These are phyloP conservation scores for Yarrowia sp. DNA, from an alignment of 805 yeast species.

Conservation along the genomic window DNA sequence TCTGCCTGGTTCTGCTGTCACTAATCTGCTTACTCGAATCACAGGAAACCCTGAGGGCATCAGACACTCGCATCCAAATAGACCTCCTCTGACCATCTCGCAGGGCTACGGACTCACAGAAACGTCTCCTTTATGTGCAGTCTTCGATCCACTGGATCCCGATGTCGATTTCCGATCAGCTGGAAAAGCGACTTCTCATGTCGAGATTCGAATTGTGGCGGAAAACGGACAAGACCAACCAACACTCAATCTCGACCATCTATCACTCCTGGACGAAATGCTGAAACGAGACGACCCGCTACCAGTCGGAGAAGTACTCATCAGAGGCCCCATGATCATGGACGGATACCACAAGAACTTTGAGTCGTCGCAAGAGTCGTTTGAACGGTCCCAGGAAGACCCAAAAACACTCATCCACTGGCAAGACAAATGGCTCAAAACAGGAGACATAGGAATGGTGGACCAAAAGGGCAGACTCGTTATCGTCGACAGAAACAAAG, in stretches of 20 bases:
- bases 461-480: slow-evolving; percentile 45
- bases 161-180: slow-evolving; percentile 2
- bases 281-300: slow-evolving; percentile 24
- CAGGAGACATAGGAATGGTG: slow-evolving; percentile 56
- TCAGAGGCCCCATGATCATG: slow-evolving; percentile 56
- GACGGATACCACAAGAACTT: slow-evolving; percentile 47
- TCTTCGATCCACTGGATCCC: not conserved
- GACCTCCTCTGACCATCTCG: slow-evolving; percentile 27
- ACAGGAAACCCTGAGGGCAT: slow-evolving; percentile 26
- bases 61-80: slow-evolving; percentile 17
- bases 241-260: not conserved
- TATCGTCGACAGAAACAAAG: slow-evolving; percentile 43
- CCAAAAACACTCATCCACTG: not conserved
- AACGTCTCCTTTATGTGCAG: not conserved
- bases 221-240: slow-evolving; percentile 1
- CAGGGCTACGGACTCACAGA: not conserved
- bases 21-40: not conserved
- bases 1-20: slow-evolving; percentile 32
- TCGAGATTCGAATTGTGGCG: not conserved
- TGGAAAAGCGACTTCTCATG: not conserved
- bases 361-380: slow-evolving; percentile 46
- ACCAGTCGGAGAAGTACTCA: slow-evolving; percentile 49
- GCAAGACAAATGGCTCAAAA: slow-evolving; percentile 50
- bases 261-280: not conserved
- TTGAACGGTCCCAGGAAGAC: slow-evolving; percentile 36